Percentiles rank a stretch among this genome's conserved stretches.
These are phyloP conservation scores for Zizania latifolia DNA, from an alignment of 176 grass and related monocot genomes.

Conservation along the genomic window DNA sequence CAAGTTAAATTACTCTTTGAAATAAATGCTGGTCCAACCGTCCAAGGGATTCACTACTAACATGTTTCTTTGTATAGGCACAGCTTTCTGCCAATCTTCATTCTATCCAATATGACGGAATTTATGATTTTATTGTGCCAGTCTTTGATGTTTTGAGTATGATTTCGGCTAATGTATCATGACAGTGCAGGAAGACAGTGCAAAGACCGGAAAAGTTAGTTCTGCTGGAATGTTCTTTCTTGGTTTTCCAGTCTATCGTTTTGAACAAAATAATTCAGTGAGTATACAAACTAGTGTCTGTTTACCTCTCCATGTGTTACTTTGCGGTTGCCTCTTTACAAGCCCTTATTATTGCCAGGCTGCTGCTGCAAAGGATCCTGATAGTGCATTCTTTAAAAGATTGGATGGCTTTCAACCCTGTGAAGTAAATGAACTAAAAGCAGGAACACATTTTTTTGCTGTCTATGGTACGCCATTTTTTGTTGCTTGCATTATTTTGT, in stretches of 20 bases:
- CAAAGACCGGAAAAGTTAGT: conserved; percentile 74
- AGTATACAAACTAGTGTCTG: conserved; percentile 18
- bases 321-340: conserved; percentile 20
- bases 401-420: conserved; percentile 97
- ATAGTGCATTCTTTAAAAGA: conserved; percentile 94
- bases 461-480: conserved; percentile 67
- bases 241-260: conserved; percentile 85
- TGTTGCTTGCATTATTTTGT: conserved; percentile 3
- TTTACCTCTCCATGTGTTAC: conserved; percentile 1
- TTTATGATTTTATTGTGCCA: conserved; percentile 11
- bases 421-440: conserved; percentile 97
- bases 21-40: neutral
- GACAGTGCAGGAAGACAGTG: conserved; percentile 75
- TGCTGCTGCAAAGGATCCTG: conserved; percentile 73
- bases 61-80: neutral
- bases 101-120: neutral
- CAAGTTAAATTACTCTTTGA: neutral
- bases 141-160: conserved; percentile 25
- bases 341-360: conserved; percentile 41
- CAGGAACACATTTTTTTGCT: conserved; percentile 85
- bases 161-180: conserved; percentile 31
- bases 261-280: conserved; percentile 73
- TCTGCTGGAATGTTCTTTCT: conserved; percentile 96
- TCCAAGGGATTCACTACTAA: neutral
- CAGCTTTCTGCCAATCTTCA: neutral